Base-by-base conservation (phyloP, 345 rosid genomes). In the Populus tremula region DNA sequence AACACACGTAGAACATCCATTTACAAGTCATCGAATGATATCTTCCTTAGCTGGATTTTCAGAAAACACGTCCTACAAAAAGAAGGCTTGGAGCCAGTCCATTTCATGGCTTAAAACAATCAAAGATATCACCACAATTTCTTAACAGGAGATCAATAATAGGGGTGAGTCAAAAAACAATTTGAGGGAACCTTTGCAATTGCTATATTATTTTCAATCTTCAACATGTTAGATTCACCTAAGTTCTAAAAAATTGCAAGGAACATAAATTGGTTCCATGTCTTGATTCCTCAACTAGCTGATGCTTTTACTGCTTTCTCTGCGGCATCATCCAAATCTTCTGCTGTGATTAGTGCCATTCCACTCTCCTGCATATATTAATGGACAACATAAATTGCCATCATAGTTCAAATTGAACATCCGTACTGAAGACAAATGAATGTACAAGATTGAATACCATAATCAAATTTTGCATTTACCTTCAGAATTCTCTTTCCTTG, bases 281-380 rank as follows among this genome's bases (percentile, higher is more conserved):
- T 43, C 74, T 56, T 67, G 39, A 61, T 25, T 49, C 64, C 39
- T 82, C 76, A 78, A 43, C 39, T 71, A 35, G 70, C 38, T 36
- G 62, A 11, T 38, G 85, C 82, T 86, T 91, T 90, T 36, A 94
- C 98, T 12, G 97, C 98, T 87, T 94, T 96, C 77, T 96, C 97
- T 0, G 99, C 99, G 18, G 99, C 99, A 83, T 94, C 98, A 71
- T 96, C 99, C 82, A 96, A 86, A 84, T 94, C 97, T 79, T 94
- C 98, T 8, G 99, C 99, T 0, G 98, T 92, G 69, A 96, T 85
- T 67, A 96, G 89, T 8, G 88, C 62, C 97, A 96, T 90, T 75
- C 93, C 97, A 83, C 98, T 96, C 78, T 96, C 99, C 99, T 92
- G 90, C 78, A 82, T 27, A 43, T 59, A 56, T 56, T 56, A 56